These are phyloP conservation scores for Stephania yunnanensis DNA, from an alignment of 164 flowering plant species.

Conservation along the genomic window DNA sequence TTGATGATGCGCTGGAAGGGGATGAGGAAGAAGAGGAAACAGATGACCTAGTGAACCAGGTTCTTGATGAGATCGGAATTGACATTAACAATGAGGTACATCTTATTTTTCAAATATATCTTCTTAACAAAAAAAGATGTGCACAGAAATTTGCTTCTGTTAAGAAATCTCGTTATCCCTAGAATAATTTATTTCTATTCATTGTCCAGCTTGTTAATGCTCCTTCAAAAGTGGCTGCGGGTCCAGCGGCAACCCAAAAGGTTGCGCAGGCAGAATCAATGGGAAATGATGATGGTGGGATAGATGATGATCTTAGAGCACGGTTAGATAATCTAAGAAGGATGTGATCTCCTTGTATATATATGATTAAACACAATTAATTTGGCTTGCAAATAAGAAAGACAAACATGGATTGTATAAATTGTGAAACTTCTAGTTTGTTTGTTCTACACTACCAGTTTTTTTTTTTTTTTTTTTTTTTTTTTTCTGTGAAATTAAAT, in stretches of 20 bases:
- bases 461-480: neutral
- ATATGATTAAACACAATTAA: neutral
- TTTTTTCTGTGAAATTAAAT: too few species aligned
- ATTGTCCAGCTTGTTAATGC: slow-evolving; percentile 60
- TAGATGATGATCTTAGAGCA: slow-evolving; percentile 66
- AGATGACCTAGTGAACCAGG: slow-evolving; percentile 75
- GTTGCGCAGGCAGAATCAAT: slow-evolving; percentile 59
- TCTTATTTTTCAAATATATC: neutral
- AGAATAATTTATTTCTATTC: neutral
- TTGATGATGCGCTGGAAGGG: slow-evolving; percentile 84
- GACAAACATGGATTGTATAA: neutral
- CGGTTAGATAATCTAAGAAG: slow-evolving; percentile 67
- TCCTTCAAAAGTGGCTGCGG: slow-evolving; percentile 56
- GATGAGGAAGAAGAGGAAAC: slow-evolving; percentile 87
- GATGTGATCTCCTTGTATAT: slow-evolving; percentile 35
- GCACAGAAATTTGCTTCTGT: neutral
- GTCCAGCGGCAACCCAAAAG: slow-evolving; percentile 50
- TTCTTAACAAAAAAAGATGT: neutral
- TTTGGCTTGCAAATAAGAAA: neutral
- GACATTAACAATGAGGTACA: slow-evolving; percentile 63
- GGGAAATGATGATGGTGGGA: slow-evolving; percentile 47
- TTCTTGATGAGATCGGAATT: slow-evolving; percentile 79
- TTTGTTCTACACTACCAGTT: neutral
- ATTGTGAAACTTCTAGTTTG: neutral
- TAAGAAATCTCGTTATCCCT: neutral